Evolutionary conservation across 306 rosid genomes (phyloP).

Genomic region (Medicago lupulina): DNA sequence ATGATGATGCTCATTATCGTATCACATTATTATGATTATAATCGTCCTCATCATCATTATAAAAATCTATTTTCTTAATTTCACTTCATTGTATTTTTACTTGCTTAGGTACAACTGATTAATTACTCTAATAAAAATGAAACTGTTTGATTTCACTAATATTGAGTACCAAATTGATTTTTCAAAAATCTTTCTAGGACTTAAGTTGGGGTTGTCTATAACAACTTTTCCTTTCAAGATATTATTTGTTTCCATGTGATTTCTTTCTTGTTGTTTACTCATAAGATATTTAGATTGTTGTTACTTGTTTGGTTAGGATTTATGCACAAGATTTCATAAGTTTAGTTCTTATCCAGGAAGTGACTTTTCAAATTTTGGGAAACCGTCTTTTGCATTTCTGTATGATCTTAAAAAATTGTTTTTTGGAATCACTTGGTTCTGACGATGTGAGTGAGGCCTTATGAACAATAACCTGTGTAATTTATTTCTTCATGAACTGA

Average conservation of each 20-base stretch:
- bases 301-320: not conserved
- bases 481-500: constrained; percentile 29
- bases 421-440: constrained; percentile 16
- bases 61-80: not conserved
- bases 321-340: not conserved
- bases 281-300: not conserved
- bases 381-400: not conserved
- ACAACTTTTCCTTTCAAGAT: too few relatives aligned
- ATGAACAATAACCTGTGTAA: not conserved
- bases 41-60: not conserved
- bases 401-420: not conserved
- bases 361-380: not conserved
- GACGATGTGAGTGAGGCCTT: constrained; percentile 7
- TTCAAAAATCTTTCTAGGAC: not conserved
- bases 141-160: not conserved
- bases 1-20: not conserved
- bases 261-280: not conserved
- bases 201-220: too few relatives aligned
- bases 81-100: constrained; percentile 8
- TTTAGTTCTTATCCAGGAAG: not conserved
- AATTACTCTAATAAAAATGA: constrained; percentile 2
- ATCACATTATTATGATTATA: not conserved
- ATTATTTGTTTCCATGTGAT: not conserved
- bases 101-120: constrained; percentile 20
- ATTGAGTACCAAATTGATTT: not conserved